Percentiles rank a stretch among this genome's conserved stretches.
Evolutionary conservation across 2,329 filamentous ascomycete genomes (phyloP).

Genomic region (Pseudogymnoascus sp.): DNA sequence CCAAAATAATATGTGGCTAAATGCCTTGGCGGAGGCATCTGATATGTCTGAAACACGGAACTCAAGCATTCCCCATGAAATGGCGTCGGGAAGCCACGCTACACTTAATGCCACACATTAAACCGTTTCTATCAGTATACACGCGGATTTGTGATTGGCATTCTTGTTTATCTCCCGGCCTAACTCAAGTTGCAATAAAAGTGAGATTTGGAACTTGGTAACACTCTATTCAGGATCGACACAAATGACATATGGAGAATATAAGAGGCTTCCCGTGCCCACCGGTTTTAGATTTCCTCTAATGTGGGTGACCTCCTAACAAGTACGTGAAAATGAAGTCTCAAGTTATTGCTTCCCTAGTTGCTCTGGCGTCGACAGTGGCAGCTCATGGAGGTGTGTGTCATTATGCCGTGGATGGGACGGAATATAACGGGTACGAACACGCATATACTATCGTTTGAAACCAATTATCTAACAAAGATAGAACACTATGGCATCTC

Average conservation of each 20-base stretch:
- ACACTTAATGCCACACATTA: not conserved
- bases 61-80: not conserved
- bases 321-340: not conserved
- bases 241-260: not conserved
- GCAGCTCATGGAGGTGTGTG: not conserved
- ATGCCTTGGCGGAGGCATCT: conserved; percentile 1
- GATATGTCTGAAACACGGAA: conserved; percentile 4
- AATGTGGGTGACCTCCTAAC: not conserved
- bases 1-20: not conserved
- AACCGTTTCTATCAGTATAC: not conserved
- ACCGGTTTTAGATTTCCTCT: not conserved
- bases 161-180: not conserved
- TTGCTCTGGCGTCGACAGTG: not conserved
- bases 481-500: not conserved
- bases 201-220: not conserved
- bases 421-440: not conserved
- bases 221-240: not conserved
- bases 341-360: not conserved
- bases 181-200: not conserved
- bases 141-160: not conserved
- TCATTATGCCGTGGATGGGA: not conserved
- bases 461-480: not conserved
- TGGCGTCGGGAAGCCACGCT: not conserved
- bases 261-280: not conserved
- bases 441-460: not conserved